phyloP scores from a whole-genome alignment of 2,329 filamentous ascomycete species.

The Colletotrichum navitas region DNA sequence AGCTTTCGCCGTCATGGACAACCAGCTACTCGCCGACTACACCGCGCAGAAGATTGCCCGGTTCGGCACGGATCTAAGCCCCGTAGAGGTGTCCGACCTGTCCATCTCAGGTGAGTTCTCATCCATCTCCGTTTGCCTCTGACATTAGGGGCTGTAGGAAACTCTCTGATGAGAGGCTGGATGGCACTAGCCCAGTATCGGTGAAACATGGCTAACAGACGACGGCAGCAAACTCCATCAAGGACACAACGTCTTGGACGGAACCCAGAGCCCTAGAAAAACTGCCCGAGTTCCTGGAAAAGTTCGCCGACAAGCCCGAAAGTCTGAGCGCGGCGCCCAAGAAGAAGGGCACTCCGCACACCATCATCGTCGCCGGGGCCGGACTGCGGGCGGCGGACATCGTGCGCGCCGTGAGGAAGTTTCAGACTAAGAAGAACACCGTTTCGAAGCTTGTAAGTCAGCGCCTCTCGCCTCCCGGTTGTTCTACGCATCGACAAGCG shows the following conservation, averaged over 20 bases:
- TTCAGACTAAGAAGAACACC: constrained; percentile 81
- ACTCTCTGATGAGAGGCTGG: not conserved
- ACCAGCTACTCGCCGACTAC: constrained; percentile 85
- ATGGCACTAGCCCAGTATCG: not conserved
- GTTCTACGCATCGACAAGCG: not conserved
- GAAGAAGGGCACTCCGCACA: constrained; percentile 82
- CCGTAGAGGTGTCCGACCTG: constrained; percentile 86
- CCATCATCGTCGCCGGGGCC: constrained; percentile 86
- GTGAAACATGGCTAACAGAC: not conserved
- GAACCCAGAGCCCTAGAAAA: constrained; percentile 76
- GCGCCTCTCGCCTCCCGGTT: not conserved
- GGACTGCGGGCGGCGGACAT: constrained; percentile 89
- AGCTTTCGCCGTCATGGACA: constrained; percentile 85
- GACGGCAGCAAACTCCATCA: constrained; percentile 75
- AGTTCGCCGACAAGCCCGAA: constrained; percentile 68
- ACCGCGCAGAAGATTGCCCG: constrained; percentile 82
- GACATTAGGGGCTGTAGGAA: not conserved
- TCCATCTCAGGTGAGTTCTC: constrained; percentile 77
- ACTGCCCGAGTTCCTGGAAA: constrained; percentile 83
- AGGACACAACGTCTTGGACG: constrained; percentile 82
- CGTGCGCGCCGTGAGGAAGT: constrained; percentile 79
- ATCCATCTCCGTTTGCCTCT: not conserved
- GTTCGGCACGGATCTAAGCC: constrained; percentile 84
- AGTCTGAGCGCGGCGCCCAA: constrained; percentile 74
- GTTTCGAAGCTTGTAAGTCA: constrained; percentile 81